Evolutionary conservation across 352 stramenopile genomes (phyloP).

Genomic region (Globisporangium acanthophoron): DNA sequence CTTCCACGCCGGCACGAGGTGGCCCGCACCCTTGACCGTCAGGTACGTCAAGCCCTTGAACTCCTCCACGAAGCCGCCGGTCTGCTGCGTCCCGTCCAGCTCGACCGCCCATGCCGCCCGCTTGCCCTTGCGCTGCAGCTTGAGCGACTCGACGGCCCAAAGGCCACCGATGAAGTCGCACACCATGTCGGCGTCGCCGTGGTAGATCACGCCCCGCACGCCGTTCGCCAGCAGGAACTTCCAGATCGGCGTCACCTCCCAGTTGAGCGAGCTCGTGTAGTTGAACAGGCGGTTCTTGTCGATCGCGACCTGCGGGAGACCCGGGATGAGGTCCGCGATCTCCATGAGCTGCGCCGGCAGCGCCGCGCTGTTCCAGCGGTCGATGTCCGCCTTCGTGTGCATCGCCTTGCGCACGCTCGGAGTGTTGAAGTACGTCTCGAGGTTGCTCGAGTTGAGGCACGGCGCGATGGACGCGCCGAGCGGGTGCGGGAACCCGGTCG

Average conservation of each 20-base stretch:
- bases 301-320: no score
- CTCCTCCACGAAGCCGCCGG: constrained; percentile 75
- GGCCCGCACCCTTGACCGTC: constrained; percentile 88
- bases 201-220: constrained; percentile 61
- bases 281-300: no score
- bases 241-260: constrained; percentile 55
- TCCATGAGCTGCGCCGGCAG: constrained; percentile 13
- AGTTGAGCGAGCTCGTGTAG: constrained; percentile 36
- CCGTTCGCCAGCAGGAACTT: constrained; percentile 36
- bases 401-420: constrained; percentile 64
- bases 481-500: constrained; percentile 40
- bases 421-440: constrained; percentile 71
- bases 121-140: constrained; percentile 32
- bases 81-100: constrained; percentile 43
- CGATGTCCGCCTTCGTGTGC: constrained; percentile 52
- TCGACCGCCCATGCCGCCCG: constrained; percentile 36
- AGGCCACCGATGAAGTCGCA: constrained; percentile 63
- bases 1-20: constrained; percentile 87
- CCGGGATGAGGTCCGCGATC: no score
- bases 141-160: constrained; percentile 65
- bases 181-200: constrained; percentile 65
- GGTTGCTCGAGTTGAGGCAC: constrained; percentile 45
- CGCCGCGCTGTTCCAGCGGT: constrained; percentile 33
- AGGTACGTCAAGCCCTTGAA: constrained; percentile 85
- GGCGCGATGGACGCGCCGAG: constrained; percentile 27